A percentile compares a stretch with the other conserved stretches of the same genome.
These are phyloP conservation scores for Annulohypoxylon moriforme DNA, from an alignment of 495 filamentous ascomycete genomes.

Conservation along the genomic window DNA sequence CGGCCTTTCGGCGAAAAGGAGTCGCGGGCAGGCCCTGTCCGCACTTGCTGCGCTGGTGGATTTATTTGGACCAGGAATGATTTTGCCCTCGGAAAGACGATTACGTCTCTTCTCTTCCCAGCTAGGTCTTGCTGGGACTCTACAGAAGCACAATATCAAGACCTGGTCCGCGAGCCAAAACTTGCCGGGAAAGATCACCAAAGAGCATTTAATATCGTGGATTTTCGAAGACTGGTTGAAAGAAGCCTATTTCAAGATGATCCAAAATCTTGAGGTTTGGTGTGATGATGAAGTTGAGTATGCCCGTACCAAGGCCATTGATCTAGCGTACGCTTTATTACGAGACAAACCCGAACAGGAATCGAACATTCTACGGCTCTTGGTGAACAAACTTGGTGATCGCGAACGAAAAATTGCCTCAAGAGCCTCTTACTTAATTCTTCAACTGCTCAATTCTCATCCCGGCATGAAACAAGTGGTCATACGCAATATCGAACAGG, in stretches of 20 bases:
- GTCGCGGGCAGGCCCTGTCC: conserved; percentile 91
- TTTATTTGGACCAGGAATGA: conserved; percentile 85
- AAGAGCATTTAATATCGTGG: conserved; percentile 85
- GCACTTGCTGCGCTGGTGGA: conserved; percentile 93
- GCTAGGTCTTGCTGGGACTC: conserved; percentile 74
- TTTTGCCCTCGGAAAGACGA: conserved; percentile 85
- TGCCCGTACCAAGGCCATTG: conserved; percentile 83
- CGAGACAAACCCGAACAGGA: conserved; percentile 98
- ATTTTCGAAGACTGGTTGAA: conserved; percentile 96
- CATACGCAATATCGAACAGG: conserved; percentile 82
- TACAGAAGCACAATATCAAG: conserved; percentile 65
- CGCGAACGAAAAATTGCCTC: conserved; percentile 94
- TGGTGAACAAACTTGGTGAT: conserved; percentile 97
- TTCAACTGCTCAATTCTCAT: conserved; percentile 89
- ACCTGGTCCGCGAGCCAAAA: conserved; percentile 73
- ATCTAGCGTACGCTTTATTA: conserved; percentile 87
- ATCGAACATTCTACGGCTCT: conserved; percentile 86
- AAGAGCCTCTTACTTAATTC: conserved; percentile 85
- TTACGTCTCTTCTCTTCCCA: conserved; percentile 83
- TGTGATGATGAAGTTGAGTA: conserved; percentile 94
- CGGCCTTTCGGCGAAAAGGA: conserved; percentile 84
- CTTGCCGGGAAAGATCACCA: conserved; percentile 75
- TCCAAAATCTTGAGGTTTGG: conserved; percentile 90
- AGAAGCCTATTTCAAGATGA: conserved; percentile 86
- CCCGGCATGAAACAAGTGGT: conserved; percentile 93